Percentiles rank a stretch among this genome's conserved stretches.
These are phyloP conservation scores for Pythium periplocum DNA, from an alignment of 352 stramenopile genomes.

Conservation along the genomic window DNA sequence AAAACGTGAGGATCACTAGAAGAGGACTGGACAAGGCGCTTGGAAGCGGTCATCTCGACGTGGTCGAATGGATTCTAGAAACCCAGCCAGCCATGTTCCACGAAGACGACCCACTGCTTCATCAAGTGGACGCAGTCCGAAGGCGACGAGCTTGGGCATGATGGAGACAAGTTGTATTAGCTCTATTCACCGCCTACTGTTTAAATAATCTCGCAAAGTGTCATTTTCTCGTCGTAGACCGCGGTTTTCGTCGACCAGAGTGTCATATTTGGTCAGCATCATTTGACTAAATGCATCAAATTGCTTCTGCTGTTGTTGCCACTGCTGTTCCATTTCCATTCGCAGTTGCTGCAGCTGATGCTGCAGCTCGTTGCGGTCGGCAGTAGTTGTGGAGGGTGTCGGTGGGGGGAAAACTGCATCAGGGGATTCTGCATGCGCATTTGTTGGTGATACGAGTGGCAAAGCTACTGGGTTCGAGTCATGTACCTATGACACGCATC, in stretches of 20 bases:
- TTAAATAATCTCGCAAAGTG: slow-evolving; percentile 13
- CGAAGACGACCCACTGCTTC: neutral
- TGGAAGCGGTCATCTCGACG: slow-evolving; percentile 6
- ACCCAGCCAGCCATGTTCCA: neutral
- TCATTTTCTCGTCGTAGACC: slow-evolving; percentile 13
- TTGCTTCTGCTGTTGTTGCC: slow-evolving; percentile 7
- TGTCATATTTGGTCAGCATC: slow-evolving; percentile 13
- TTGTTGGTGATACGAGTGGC: neutral
- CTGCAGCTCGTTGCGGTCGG: neutral
- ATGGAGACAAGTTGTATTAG: neutral
- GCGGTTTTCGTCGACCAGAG: slow-evolving; percentile 12
- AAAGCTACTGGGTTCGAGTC: neutral
- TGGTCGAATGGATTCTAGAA: slow-evolving; percentile 3
- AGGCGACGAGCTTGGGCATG: neutral
- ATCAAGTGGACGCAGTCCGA: slow-evolving; percentile 2
- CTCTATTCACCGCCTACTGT: neutral
- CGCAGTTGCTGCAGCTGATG: slow-evolving; percentile 4
- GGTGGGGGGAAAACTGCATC: slow-evolving; percentile 5
- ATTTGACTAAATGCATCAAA: slow-evolving; percentile 9
- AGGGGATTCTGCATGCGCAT: neutral
- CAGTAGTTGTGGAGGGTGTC: slow-evolving; percentile 6
- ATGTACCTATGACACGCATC: neutral
- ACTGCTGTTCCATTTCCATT: neutral
- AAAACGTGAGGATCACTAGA: too few relatives aligned
- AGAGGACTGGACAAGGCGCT: neutral